phyloP scores from a whole-genome alignment of 2,329 filamentous ascomycete genomes.

The Mollisia scopiformis region DNA sequence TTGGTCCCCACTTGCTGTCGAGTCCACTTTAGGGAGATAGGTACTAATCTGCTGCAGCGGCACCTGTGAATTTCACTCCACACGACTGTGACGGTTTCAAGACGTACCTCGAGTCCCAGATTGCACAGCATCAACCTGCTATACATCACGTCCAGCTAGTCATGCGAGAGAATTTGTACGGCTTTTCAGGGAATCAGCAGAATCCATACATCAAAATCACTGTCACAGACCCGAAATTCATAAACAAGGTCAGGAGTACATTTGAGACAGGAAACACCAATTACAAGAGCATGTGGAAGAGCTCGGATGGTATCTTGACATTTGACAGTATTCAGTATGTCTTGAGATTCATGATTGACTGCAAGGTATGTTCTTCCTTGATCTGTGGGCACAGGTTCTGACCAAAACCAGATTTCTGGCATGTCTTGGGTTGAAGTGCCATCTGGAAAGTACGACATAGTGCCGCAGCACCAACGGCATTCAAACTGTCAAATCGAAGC shows the following conservation, averaged over 20 bases:
- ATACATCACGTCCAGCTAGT: slow-evolving; percentile 83
- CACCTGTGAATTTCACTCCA: slow-evolving; percentile 78
- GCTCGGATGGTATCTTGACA: slow-evolving; percentile 74
- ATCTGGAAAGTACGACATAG: slow-evolving; percentile 70
- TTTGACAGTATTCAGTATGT: slow-evolving; percentile 97
- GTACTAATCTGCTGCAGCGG: too few species aligned
- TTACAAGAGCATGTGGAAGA: slow-evolving; percentile 89
- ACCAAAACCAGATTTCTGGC: slow-evolving; percentile 67
- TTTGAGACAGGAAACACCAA: slow-evolving; percentile 81
- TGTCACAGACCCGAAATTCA: slow-evolving; percentile 85
- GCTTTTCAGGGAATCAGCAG: slow-evolving; percentile 91
- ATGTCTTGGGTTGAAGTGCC: slow-evolving; percentile 98
- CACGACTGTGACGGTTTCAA: slow-evolving; percentile 80
- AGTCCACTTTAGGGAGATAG: too few species aligned
- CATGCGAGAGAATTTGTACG: slow-evolving; percentile 88
- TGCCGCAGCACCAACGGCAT: slow-evolving; percentile 68
- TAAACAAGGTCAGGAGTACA: slow-evolving; percentile 72
- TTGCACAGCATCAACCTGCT: slow-evolving; percentile 72
- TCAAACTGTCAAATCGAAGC: slow-evolving; percentile 98
- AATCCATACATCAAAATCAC: slow-evolving; percentile 93
- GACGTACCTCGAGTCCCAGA: slow-evolving; percentile 75
- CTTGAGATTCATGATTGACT: slow-evolving; percentile 97
- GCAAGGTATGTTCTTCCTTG: slow-evolving; percentile 56
- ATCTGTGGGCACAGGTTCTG: slow-evolving; percentile 4
- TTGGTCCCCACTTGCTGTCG: too few species aligned